These are phyloP conservation scores for Mikania micrantha DNA, from an alignment of 129 eudicot species.

Conservation along the genomic window DNA sequence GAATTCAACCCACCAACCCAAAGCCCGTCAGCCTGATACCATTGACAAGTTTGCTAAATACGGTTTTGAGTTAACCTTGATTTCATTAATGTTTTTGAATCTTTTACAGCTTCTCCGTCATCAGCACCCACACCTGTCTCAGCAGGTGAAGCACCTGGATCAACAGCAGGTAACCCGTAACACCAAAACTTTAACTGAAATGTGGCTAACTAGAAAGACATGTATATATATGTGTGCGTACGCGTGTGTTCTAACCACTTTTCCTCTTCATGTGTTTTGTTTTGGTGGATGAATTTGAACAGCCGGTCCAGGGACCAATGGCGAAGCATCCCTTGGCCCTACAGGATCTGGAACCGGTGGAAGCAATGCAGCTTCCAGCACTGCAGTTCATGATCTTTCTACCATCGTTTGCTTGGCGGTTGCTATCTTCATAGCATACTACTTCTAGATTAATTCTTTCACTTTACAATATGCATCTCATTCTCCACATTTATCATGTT, in stretches of 20 bases:
- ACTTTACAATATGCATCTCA: conserved; percentile 12
- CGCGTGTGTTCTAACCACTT: neutral
- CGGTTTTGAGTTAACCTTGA: neutral
- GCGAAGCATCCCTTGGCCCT: conserved; percentile 12
- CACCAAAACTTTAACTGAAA: neutral
- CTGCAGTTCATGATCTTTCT: conserved; percentile 17
- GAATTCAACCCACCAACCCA: no score
- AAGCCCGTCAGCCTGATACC: no score
- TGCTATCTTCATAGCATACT: conserved; percentile 34
- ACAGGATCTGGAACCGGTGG: neutral
- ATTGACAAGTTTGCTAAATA: neutral
- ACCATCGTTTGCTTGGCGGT: conserved; percentile 23
- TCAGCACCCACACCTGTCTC: conserved; percentile 24
- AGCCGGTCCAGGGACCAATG: conserved; percentile 17
- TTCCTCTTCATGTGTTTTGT: neutral
- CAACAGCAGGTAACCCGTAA: conserved; percentile 16
- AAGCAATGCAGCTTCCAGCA: conserved; percentile 19
- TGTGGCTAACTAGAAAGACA: neutral
- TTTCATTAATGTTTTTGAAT: neutral
- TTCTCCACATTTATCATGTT: conserved; percentile 27
- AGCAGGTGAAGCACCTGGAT: conserved; percentile 20
- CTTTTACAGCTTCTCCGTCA: neutral
- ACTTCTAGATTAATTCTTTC: conserved; percentile 20
- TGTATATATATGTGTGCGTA: neutral
- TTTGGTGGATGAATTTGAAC: neutral